Evolutionary conservation across 257 asterid genomes (phyloP), one percentile per base, ranked within the genome.

Genomic region (Plantago major): DNA sequence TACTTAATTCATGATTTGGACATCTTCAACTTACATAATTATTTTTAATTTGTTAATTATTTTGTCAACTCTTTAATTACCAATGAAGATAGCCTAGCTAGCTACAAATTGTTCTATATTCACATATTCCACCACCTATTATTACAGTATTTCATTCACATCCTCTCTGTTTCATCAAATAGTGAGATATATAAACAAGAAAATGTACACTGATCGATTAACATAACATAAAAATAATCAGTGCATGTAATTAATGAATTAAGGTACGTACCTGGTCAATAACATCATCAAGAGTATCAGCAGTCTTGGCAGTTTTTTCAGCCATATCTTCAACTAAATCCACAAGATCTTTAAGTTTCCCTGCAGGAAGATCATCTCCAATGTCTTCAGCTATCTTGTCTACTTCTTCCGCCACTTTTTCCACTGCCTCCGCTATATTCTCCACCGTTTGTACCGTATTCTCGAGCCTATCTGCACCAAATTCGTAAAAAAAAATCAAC

Each of bases 331-430:
- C 92, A 5, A 86, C 74, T 14, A 45, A 19, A 6, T 74, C 65
- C 15, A 74, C 62, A 2, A 74, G 69, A 10, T 81, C 58, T 42
- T 68, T 81, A n/a, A 81, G 62, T 19, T 78, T 73, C 0, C 95
- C 92, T 4, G 69, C 68, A 0, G 95, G 95, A 10, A 87, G 83
- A 64, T 78, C 82, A 6, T 78, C 76, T 57, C 46, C 68, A 10
- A 82, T 56, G 43, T 76, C 73, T 42, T 87, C 95, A 0, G 85
- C 78, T 1, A 78, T 69, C 26, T 79, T 76, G 62, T 86, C 91
- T 14, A 86, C 83, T 52, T 53, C 58, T 57, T 16, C 82, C 13
- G 93, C 93, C 67, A 84, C 87, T 60, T 78, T 76, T 53, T 87
- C 95, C 58, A 82, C 85, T 14, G 70, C 83, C 59, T 85, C 94